These are phyloP conservation scores for Sporodiniella umbellata DNA, from an alignment of 371 early-diverging fungal genomes.

Conservation along the genomic window DNA sequence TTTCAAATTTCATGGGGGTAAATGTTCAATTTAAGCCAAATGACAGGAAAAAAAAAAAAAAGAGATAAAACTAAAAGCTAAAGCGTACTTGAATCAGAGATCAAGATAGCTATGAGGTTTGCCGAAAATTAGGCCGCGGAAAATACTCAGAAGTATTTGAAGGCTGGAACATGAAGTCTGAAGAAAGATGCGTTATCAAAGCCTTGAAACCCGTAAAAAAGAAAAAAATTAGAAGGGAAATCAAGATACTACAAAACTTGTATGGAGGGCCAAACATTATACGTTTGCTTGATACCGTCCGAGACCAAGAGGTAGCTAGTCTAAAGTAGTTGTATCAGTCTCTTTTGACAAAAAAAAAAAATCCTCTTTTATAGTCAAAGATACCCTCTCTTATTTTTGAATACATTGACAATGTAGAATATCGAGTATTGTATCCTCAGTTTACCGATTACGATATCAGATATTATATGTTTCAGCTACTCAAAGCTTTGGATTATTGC, in stretches of 20 bases:
- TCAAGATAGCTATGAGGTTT: constrained; percentile 96
- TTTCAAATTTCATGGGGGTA: constrained; percentile 24
- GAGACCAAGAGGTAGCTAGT: constrained; percentile 80
- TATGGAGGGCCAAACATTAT: constrained; percentile 93
- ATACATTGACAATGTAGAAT: constrained; percentile 81
- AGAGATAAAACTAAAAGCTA: background rate
- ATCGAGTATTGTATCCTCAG: constrained; percentile 62
- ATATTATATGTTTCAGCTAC: constrained; percentile 74
- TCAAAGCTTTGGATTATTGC: constrained; percentile 90
- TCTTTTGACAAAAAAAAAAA: background rate
- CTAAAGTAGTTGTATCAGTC: background rate
- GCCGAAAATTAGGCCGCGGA: constrained; percentile 95
- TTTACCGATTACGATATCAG: constrained; percentile 92
- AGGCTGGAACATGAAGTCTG: constrained; percentile 78
- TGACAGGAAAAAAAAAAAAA: background rate
- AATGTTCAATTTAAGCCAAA: no score
- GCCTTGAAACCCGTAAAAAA: constrained; percentile 98
- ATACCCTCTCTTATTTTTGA: constrained; percentile 97
- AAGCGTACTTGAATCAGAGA: constrained; percentile 33
- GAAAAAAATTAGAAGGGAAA: constrained; percentile 99
- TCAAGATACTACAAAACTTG: constrained; percentile 96
- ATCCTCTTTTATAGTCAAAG: constrained; percentile 60
- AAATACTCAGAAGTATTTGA: constrained; percentile 99
- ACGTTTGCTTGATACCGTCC: constrained; percentile 90
- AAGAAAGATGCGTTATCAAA: constrained; percentile 94